Evolutionary conservation across 176 grass and related monocot genomes (phyloP).

Genomic region (Thalia dealbata): DNA sequence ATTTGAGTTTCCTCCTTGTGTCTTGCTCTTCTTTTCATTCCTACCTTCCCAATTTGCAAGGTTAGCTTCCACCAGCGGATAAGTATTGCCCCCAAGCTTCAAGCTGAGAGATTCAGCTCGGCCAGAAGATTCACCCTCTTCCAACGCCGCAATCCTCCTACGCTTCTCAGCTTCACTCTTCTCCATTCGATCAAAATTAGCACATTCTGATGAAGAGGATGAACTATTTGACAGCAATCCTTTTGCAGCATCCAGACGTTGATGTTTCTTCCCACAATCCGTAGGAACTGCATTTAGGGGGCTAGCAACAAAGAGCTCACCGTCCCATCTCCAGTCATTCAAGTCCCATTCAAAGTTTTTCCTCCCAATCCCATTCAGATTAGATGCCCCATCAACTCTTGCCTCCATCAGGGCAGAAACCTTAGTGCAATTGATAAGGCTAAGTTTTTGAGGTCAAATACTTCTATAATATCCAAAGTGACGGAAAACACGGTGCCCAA

Average conservation of each 20-base stretch:
- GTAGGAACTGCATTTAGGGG: constrained; percentile 25
- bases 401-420: constrained; percentile 16
- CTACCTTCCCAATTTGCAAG: constrained; percentile 38
- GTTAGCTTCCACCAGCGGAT: background rate
- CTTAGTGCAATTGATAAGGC: background rate
- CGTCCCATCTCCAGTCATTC: constrained; percentile 28
- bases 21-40: constrained; percentile 62
- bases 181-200: constrained; percentile 6
- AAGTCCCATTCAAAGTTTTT: constrained; percentile 24
- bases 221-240: constrained; percentile 35
- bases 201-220: constrained; percentile 48
- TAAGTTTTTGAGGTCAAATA: background rate
- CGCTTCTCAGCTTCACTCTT: constrained; percentile 61
- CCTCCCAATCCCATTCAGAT: constrained; percentile 3
- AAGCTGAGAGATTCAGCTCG: constrained; percentile 33
- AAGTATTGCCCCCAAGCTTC: constrained; percentile 24
- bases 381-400: constrained; percentile 11
- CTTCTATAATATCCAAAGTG: background rate
- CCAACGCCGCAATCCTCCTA: constrained; percentile 42
- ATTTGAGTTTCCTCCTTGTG: constrained; percentile 46
- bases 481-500: background rate
- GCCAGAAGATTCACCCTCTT: constrained; percentile 13
- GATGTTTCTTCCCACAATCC: constrained; percentile 16
- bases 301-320: constrained; percentile 38
- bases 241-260: background rate